A percentile compares a stretch with the other conserved stretches of the same genome.
Conservation (phyloP, 495 filamentous ascomycete species). For the Penicillium nucicola region DNA sequence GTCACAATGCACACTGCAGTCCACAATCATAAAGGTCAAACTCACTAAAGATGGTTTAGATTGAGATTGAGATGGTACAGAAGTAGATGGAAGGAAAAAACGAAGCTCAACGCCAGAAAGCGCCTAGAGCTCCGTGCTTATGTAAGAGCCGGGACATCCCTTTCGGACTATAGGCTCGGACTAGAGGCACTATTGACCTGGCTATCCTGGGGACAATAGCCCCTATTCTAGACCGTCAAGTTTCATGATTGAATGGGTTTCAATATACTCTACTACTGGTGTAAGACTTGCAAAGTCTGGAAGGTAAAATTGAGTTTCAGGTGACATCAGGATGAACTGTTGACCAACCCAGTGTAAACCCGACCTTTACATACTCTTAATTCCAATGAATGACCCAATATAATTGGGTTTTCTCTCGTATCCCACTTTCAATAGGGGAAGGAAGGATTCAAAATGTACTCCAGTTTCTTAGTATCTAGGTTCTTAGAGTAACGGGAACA, state of each 20-base stretch:
- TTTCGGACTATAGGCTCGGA: constrained; percentile 1
- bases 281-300: too few relatives aligned
- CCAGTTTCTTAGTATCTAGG: too few relatives aligned
- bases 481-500: constrained; percentile 14
- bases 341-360: not conserved
- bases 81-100: constrained; percentile 22
- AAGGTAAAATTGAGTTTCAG: not conserved
- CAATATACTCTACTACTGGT: too few relatives aligned
- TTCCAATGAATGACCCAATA: not conserved
- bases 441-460: not conserved
- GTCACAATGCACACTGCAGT: not conserved
- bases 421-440: not conserved
- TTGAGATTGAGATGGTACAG: constrained; percentile 10
- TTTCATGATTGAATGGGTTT: too few relatives aligned
- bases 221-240: too few relatives aligned
- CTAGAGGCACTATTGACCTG: too few relatives aligned
- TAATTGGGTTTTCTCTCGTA: not conserved
- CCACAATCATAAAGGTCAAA: not conserved
- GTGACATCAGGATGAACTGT: constrained; percentile 1
- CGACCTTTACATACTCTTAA: not conserved
- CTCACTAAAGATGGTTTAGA: constrained; percentile 20
- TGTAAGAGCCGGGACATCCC: constrained; percentile 11
- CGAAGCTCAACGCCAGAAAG: constrained; percentile 24
- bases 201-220: too few relatives aligned
- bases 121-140: constrained; percentile 18